A percentile compares a stretch with the other conserved stretches of the same genome.
Evolutionary conservation across 176 grass and related monocot genomes (phyloP).

Genomic region (Bromus sterilis): DNA sequence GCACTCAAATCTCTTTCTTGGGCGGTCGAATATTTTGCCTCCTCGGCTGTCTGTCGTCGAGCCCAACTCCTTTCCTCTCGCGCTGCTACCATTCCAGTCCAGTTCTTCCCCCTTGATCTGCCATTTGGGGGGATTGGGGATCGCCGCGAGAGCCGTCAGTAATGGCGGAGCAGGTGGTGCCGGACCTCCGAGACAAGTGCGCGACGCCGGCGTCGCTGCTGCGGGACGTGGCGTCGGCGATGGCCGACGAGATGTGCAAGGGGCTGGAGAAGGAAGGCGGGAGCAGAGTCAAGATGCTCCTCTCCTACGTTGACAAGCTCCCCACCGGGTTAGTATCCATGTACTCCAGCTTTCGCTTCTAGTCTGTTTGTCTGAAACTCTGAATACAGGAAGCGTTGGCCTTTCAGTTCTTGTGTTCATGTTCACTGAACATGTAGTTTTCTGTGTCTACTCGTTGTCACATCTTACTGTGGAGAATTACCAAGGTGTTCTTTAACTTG

Average conservation of each 20-base stretch:
- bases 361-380: background rate
- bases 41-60: background rate
- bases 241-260: conserved; percentile 66
- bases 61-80: background rate
- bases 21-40: background rate
- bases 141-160: background rate
- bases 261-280: conserved; percentile 50
- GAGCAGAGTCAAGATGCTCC: conserved; percentile 80
- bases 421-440: background rate
- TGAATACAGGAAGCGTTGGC: background rate
- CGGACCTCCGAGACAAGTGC: conserved; percentile 42
- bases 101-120: background rate
- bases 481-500: background rate
- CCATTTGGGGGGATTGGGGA: background rate
- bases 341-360: background rate
- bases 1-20: background rate
- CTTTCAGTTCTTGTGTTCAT: background rate
- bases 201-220: conserved; percentile 36
- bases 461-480: background rate
- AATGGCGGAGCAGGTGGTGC: conserved; percentile 46
- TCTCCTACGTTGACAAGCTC: conserved; percentile 77
- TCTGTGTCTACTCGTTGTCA: background rate
- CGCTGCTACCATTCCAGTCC: background rate
- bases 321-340: conserved; percentile 49
- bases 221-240: conserved; percentile 40